These are phyloP conservation scores for Saccharomycopsis microspora DNA, from an alignment of 805 yeast species.

Conservation along the genomic window DNA sequence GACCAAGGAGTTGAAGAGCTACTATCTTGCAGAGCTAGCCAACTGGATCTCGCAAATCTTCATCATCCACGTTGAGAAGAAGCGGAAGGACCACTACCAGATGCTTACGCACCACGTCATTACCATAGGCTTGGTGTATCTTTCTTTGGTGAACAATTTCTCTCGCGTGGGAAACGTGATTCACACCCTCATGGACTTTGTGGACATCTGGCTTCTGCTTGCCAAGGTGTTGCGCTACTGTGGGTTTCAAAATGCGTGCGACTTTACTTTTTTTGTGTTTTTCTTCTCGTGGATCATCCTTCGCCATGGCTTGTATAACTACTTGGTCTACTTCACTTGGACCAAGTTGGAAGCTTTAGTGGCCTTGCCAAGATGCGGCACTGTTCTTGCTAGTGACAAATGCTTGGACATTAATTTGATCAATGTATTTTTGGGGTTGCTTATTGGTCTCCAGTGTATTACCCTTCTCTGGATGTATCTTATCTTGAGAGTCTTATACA, in stretches of 20 bases:
- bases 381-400: background rate
- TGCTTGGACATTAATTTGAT: background rate
- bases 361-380: background rate
- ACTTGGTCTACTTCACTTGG: constrained; percentile 47
- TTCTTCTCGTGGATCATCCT: constrained; percentile 56
- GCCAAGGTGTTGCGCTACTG: constrained; percentile 76
- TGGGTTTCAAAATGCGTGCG: constrained; percentile 51
- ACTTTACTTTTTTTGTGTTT: constrained; percentile 55
- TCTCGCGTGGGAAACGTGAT: constrained; percentile 72
- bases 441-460: constrained; percentile 56
- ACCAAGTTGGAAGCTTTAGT: constrained; percentile 11
- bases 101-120: constrained; percentile 87
- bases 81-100: constrained; percentile 72
- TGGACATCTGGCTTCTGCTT: constrained; percentile 55
- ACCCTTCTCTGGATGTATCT: constrained; percentile 65
- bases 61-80: constrained; percentile 65
- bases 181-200: constrained; percentile 71
- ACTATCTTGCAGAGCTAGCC: constrained; percentile 63
- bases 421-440: constrained; percentile 37
- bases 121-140: constrained; percentile 53
- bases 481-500: constrained; percentile 58
- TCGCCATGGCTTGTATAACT: constrained; percentile 67
- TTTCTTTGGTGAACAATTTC: constrained; percentile 65
- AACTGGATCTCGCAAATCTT: constrained; percentile 75
- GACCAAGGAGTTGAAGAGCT: constrained; percentile 42